Base-by-base conservation (phyloP, 2,329 filamentous ascomycete genomes). In the Stagonosporopsis cucurbitacearum region DNA sequence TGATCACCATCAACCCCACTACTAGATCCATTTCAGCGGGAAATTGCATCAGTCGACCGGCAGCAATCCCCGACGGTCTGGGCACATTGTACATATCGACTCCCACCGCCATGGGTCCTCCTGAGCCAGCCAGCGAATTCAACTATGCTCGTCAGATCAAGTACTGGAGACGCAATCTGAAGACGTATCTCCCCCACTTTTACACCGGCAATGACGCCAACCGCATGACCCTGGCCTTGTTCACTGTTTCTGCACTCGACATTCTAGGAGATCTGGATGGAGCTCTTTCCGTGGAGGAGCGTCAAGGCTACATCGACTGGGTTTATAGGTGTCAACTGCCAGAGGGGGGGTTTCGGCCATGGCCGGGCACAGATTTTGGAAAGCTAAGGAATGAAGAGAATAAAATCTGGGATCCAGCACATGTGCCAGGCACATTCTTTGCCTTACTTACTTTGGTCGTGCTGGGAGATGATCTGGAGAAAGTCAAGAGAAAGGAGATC, bases 201-300 rank as follows among this genome's bases (percentile, higher is more conserved):
- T 99, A 98, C 80, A 96, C 91, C 15, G 83, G 87, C 73, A 95
- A 90, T 74, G 95, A 99, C 79, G 92, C 92, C 65, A 94, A 89
- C 68, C 92, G 95, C 68, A 89, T 98, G 80, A 90, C 89, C 5
- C 86, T 98, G 50, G 92, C 87, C 64, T 96, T 89, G 80, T 96
- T 99, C 80, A 93, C 89, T 64, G 79, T 98, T 67, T 89, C 91
- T 7, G 91, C 92, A 1, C 82, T 96, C 44, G 92, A 96, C 71
- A 79, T 98, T 1, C 86, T 99, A 26, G 87, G 85, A 12, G 82
- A 83, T 1, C 80, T 91, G 35, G 75, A 84, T 5, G 77, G 79
- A 45, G 81, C 83, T 40, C 81, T 87, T 19, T 80, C 80, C 2
- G 61, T 72, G 2, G 78, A 80, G 37, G 86, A 88, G 63, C 78